These are phyloP conservation scores for Fusarium pilosicola DNA, from an alignment of 2,329 filamentous ascomycete species.

Conservation along the genomic window DNA sequence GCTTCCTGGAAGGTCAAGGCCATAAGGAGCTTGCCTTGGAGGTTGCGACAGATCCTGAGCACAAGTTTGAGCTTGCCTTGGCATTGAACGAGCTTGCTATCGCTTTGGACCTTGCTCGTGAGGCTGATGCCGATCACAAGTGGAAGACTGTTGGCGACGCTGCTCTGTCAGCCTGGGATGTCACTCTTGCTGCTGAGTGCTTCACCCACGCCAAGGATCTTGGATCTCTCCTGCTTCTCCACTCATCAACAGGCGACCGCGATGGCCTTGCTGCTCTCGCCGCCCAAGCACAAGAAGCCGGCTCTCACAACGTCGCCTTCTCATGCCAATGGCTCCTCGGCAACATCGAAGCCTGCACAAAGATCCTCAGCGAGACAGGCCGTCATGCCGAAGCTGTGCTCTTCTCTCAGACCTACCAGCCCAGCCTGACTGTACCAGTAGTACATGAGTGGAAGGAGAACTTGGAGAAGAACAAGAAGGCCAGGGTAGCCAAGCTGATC, in stretches of 20 bases:
- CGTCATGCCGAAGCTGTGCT: slow-evolving; percentile 87
- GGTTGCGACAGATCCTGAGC: slow-evolving; percentile 92
- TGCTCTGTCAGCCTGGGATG: slow-evolving; percentile 86
- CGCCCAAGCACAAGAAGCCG: slow-evolving; percentile 76
- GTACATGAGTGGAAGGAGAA: slow-evolving; percentile 84
- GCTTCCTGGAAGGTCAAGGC: slow-evolving; percentile 96
- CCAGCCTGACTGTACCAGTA: slow-evolving; percentile 74
- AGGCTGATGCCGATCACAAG: slow-evolving; percentile 92
- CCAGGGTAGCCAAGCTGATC: slow-evolving; percentile 83
- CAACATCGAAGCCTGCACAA: slow-evolving; percentile 83
- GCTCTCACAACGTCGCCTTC: slow-evolving; percentile 93
- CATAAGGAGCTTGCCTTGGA: slow-evolving; percentile 96
- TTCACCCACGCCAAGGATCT: slow-evolving; percentile 92
- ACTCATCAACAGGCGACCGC: slow-evolving; percentile 84
- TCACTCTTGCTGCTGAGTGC: slow-evolving; percentile 89
- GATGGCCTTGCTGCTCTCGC: slow-evolving; percentile 79
- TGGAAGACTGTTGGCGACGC: slow-evolving; percentile 98
- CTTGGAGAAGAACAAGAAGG: slow-evolving; percentile 86
- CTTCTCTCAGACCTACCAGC: slow-evolving; percentile 96
- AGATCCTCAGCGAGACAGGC: slow-evolving; percentile 81
- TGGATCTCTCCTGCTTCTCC: slow-evolving; percentile 86
- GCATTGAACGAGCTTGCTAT: slow-evolving; percentile 84
- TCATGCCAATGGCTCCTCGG: slow-evolving; percentile 88
- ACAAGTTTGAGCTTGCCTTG: slow-evolving; percentile 94
- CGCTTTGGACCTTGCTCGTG: slow-evolving; percentile 83